Evolutionary conservation across 106 monocot species (phyloP), one percentile per base, ranked within the genome.

Genomic region (Phalaenopsis equestris): DNA sequence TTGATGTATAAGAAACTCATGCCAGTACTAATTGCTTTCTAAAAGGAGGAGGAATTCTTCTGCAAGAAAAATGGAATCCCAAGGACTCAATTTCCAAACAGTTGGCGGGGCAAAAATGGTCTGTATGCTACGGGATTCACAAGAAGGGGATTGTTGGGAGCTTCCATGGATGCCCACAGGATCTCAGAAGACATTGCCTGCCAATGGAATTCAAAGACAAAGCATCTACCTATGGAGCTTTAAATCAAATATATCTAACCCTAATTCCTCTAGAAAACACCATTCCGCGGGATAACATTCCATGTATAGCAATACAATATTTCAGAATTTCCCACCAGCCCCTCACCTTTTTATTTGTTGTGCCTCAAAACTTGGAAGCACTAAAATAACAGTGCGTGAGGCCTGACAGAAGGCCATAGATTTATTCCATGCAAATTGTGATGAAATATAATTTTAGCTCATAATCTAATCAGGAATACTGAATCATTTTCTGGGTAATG

Each of bases 71-170:
- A 91, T n/a, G 87, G 87, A 41, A 80, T 84, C 56, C 89, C 87
- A 3, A 85, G 39, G 57, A 81, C 47, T 38, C 79, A 80, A 68
- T 91, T 94, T 75, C 91, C 93, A n/a, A 81, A 91, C 77, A 88
- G 83, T 75, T 94, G 93, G 93, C 86, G 75, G 77, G 93, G 93
- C 4, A 81, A 89, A 82, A 89, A 89, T 76, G 91, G 91, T 6
- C 79, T 91, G n/a, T 94, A 94, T 64, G 86, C 87, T 8, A 49
- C 79, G 19, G 93, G 93, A 0, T 94, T 94, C 79, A 84, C 87
- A 24, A 86, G 77, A 65, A 87, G 91, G 82, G 93, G 93, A 21
- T 75, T 94, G n/a, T 49, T 86, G 49, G 93, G 93, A 18, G 73
- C 87, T 48, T 91, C 93, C 45, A 77, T 80, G 46, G 91, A 91